Percentiles rank a stretch among this genome's conserved stretches.
Conservation (phyloP, 306 rosid genomes). For the Glycine soja region DNA sequence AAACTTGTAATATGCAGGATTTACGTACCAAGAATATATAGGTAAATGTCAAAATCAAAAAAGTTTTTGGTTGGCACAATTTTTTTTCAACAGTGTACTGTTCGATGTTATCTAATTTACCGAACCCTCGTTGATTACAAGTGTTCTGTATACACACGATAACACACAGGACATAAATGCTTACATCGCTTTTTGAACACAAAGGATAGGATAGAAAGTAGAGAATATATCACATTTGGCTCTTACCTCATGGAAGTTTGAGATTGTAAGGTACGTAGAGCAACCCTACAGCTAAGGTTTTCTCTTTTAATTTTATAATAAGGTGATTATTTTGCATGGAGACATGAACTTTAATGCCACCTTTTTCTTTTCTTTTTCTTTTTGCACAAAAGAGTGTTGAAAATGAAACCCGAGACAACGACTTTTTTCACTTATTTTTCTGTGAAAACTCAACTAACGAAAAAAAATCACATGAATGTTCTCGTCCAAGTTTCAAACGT, state of each 20-base stretch:
- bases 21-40: neutral
- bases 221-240: conserved; percentile 53
- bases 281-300: conserved; percentile 24
- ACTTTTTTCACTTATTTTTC: neutral
- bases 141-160: neutral
- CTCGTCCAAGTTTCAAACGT: conserved; percentile 38
- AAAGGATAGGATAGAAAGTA: neutral
- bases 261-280: conserved; percentile 46
- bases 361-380: conserved; percentile 26
- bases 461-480: conserved; percentile 25
- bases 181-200: conserved; percentile 42
- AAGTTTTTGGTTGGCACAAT: neutral
- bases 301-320: conserved; percentile 32
- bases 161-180: conserved; percentile 17
- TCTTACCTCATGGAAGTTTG: conserved; percentile 59
- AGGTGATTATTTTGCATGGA: conserved; percentile 49
- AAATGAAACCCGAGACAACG: conserved; percentile 33
- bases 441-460: neutral
- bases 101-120: neutral
- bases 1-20: no score
- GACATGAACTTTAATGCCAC: conserved; percentile 38
- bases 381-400: neutral
- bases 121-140: neutral
- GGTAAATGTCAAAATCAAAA: neutral
- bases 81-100: neutral